Evolutionary conservation across 2,329 filamentous ascomycete species (phyloP).

Genomic region (Penicillium sp.): DNA sequence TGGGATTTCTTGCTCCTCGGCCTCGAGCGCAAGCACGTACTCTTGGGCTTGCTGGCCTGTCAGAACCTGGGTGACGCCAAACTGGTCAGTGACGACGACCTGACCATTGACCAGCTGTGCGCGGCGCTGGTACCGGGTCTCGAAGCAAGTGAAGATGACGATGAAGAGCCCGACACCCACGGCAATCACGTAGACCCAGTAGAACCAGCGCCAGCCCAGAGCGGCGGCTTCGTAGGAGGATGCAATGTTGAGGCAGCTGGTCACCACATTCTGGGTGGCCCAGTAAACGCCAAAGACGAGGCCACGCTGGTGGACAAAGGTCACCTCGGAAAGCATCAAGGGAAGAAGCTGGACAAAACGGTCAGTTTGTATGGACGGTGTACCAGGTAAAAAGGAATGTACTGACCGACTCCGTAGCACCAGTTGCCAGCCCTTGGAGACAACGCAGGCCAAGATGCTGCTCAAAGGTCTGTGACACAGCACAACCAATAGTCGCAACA

Average conservation of each 20-base stretch:
- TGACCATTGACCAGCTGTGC: conserved; percentile 38
- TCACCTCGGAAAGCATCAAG: conserved; percentile 43
- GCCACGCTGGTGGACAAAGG: conserved; percentile 45
- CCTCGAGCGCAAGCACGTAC: conserved; percentile 7
- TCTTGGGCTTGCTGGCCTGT: conserved; percentile 32
- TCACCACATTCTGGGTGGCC: conserved; percentile 42
- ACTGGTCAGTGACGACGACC: conserved; percentile 43
- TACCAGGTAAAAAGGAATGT: background rate
- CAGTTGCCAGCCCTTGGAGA: conserved; percentile 42
- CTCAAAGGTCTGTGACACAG: conserved; percentile 35
- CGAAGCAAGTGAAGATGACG: conserved; percentile 42
- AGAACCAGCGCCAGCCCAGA: conserved; percentile 47
- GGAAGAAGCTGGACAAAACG: conserved; percentile 34
- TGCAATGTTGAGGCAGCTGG: conserved; percentile 36
- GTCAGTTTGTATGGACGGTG: background rate
- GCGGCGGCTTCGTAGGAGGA: conserved; percentile 40
- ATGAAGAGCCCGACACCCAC: conserved; percentile 40
- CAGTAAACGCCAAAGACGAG: conserved; percentile 43
- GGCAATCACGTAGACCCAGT: conserved; percentile 44
- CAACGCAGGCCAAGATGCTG: conserved; percentile 43
- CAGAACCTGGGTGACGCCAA: conserved; percentile 41
- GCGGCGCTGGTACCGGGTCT: conserved; percentile 44
- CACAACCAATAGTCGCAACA: conserved; percentile 38
- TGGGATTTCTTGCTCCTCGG: conserved; percentile 10
- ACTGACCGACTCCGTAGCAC: conserved; percentile 40